Base-by-base conservation (phyloP, 1,139 yeast species). In the Kodamaea fungicola region DNA sequence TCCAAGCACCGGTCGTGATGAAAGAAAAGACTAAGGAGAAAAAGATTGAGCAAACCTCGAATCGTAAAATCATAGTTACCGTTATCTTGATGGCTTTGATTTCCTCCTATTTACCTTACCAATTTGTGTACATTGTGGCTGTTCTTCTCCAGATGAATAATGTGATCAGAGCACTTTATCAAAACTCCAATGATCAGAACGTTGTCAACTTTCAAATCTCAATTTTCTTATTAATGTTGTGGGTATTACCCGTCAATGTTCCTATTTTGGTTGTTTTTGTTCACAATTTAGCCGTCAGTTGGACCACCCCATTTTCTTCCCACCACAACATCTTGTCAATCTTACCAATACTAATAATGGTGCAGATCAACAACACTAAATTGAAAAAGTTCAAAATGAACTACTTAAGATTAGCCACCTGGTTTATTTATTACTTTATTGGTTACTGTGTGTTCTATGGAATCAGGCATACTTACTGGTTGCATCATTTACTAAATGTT, bases 301-400 rank as follows among this genome's bases (percentile, higher is more conserved):
- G 92, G 90, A 74, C 67, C 37, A 83, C 89, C 0, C 85, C 90
- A 16, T 83, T 84, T 48, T 77, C 83, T 10, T 81, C 90, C 0
- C 92, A 83, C 54, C 92, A 83, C 54, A 83, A 83, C 51, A 63
- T 82, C 34, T 56, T 83, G 41, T 82, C 89, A 0, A 74, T 84
- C 12, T 56, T 80, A 8, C 90, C 92, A 1, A 75, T 81, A 1
- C 64, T 83, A 9, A 45, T 76, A 7, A 50, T 81, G 28, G 71
- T 74, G 29, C 77, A 74, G 42, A 55, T 65, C 30, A 72, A 78
- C 49, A 66, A 61, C 28, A 35, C 27, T 31, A 37, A 38, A 32
- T 33, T 42, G 27, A 46, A 46, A 10, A 40, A 34, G 19, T 30
- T 37, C 25, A 23, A 34, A 32, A 22, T 36, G 31, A 35, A 32